Percentiles rank a stretch among this genome's conserved stretches.
These are phyloP conservation scores for Russula ochroleuca DNA, from an alignment of 768 basidiomycete species.

Conservation along the genomic window DNA sequence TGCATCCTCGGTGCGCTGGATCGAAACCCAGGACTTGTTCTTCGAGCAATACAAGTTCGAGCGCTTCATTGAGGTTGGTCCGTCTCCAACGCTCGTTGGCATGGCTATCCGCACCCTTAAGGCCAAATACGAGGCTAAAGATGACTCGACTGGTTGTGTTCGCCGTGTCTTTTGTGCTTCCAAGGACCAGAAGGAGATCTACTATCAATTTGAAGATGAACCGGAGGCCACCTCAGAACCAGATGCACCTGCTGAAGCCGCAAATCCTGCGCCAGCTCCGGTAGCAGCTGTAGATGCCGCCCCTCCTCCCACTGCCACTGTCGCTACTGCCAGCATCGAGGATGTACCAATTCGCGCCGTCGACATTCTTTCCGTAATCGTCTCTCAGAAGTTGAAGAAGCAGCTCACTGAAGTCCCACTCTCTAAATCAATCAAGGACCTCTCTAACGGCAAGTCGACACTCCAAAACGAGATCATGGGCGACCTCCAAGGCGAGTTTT, in stretches of 20 bases:
- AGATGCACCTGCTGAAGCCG: conserved; percentile 33
- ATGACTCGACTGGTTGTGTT: conserved; percentile 75
- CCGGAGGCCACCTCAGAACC: conserved; percentile 37
- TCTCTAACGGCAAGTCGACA: conserved; percentile 97
- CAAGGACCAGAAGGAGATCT: conserved; percentile 95
- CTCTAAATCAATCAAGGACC: conserved; percentile 94
- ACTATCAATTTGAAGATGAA: conserved; percentile 96
- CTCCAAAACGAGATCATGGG: conserved; percentile 98
- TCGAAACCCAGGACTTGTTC: conserved; percentile 94
- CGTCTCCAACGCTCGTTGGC: conserved; percentile 92
- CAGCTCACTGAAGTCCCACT: conserved; percentile 81
- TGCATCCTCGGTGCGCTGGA: conserved; percentile 98
- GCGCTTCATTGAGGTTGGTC: conserved; percentile 92
- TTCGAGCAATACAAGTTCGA: conserved; percentile 86
- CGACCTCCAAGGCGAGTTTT: conserved; percentile 92
- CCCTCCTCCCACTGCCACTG: conserved; percentile 40
- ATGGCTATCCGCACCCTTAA: conserved; percentile 90
- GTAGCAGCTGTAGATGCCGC: conserved; percentile 37
- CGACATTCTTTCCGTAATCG: conserved; percentile 81
- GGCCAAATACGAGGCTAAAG: conserved; percentile 87
- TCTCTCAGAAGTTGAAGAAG: conserved; percentile 99
- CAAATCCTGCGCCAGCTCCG: conserved; percentile 33
- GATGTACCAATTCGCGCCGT: conserved; percentile 89
- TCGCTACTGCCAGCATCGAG: conserved; percentile 61
- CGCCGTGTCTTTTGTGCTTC: conserved; percentile 88